Base-by-base conservation (phyloP, 2,329 filamentous ascomycete genomes). In the Phaeophleospora eucalypticola region DNA sequence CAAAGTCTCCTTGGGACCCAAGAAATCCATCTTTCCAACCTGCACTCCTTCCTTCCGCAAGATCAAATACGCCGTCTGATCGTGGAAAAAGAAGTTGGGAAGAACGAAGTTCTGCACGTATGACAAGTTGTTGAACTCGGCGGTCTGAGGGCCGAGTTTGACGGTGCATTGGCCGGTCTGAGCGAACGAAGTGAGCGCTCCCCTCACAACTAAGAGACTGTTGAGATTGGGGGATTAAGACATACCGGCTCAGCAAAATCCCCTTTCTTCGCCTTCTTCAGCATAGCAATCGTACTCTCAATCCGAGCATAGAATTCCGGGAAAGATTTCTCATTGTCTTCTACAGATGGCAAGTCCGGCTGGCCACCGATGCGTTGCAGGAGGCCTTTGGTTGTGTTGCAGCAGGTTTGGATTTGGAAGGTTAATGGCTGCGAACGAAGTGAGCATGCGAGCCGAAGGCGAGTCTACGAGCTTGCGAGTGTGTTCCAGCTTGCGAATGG, bases 11-110 rank as follows among this genome's bases (percentile, higher is more conserved):
- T 8, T 6, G 12, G 36, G 15, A 71, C 64, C 67, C 34, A 81
- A 54, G 60, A 70, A 86, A 58, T 84, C 78, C 43, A 51, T 34
- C 72, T 86, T 86, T 27, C 80, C 81, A 15, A 87, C n/a, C 0
- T 71, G 67, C 19, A 84, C 78, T 1, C 82, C 83, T 65, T 80
- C 74, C 58, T 72, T 75, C 49, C 83, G 71, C 61, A 86, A 59
- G 45, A 86, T 79, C 17, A 65, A 70, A 67, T 86, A 86, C 8
- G 78, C 71, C 10, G 73, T 81, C 2, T 65, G 72, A 12, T 79
- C 54, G 60, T 86, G 83, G 66, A 86, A 87, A 68, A 73, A 83
- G 56, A 84, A 60, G 58, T 85, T 83, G 17, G 82, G 81, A 36
- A 81, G 45, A 3, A 66, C 71, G 62, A 74, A 80, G 2, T 66